Conservation (phyloP, 75 land plant genomes). For the Cunninghamia lanceolata region DNA sequence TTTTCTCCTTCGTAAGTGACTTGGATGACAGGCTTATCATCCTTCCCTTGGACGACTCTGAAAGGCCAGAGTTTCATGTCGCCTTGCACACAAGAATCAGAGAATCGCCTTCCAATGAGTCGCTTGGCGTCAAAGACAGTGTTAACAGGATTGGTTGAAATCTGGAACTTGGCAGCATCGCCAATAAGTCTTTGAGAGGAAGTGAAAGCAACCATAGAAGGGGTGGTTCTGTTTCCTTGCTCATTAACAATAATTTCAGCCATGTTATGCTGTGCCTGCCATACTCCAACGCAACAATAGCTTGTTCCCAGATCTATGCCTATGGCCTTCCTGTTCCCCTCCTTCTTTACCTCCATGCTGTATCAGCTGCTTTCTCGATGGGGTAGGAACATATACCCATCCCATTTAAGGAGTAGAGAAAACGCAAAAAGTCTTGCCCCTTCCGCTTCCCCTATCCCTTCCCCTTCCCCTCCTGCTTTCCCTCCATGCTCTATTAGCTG, state of each 20-base stretch:
- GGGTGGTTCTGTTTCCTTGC: background rate
- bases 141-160: background rate
- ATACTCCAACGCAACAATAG: background rate
- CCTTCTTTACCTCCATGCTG: no score
- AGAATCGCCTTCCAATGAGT: constrained; percentile 22
- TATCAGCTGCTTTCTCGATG: no score
- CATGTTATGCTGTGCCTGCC: background rate
- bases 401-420: no score
- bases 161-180: constrained; percentile 6
- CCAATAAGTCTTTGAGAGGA: background rate
- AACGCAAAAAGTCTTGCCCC: no score
- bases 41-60: constrained; percentile 4
- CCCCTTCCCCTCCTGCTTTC: no score
- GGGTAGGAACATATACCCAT: no score
- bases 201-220: background rate
- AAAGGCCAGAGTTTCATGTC: constrained; percentile 24
- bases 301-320: background rate
- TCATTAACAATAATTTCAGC: background rate
- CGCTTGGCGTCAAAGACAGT: background rate
- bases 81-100: constrained; percentile 13
- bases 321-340: background rate
- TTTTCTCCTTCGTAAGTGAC: constrained; percentile 12
- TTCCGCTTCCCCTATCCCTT: no score
- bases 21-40: constrained; percentile 22
- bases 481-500: no score